Base-by-base conservation (phyloP, 2,329 filamentous ascomycete species). In the Trichophyton equinum region DNA sequence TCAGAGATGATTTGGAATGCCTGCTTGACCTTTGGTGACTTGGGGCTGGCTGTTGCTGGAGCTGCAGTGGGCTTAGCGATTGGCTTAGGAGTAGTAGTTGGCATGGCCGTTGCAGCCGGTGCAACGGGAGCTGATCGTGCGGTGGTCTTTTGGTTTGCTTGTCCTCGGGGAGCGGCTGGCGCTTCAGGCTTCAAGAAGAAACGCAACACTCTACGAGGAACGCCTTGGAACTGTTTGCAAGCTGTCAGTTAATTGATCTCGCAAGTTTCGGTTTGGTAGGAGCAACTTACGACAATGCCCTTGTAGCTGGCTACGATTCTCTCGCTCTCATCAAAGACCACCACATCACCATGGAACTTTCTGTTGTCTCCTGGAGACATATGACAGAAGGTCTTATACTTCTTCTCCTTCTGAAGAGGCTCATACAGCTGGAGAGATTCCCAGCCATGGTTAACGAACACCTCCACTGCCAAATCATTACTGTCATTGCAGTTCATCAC, bases 381-480 rank as follows among this genome's bases (percentile, higher is more conserved):
- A 57, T 44, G 40, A n/a, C 40, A 44, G 40, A 44, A 44, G 6
- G 40, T 44, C n/a, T 44, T 44, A 44, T 44, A 44, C 40, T 44
- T 60, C 56, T 64, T 64, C n/a, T 63, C 64, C 11, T 66, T 62
- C 11, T 60, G 40, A 30, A 74, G 66, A 1, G 62, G 59, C 2
- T 61, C 61, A 1, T 65, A 64, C 9, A 71, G 62, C 30, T 66
- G 70, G 61, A 74, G 66, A 4, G 66, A 64, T 4, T 67, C 66
- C 65, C 73, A 74, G 6, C 73, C 73, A 47, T 74, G 70, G 25
- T 68, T 69, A 56, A 76, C 68, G 59, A 67, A 75, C 0, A 72
- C 71, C 15, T 70, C 65, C 3, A 63, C 63, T 22, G 69, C 67
- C 6, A 67, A 62, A 27, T 67, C 65, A 38, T 70, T 65, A 30